These are phyloP conservation scores for Paulownia fortunei DNA, from an alignment of 257 asterid genomes.

Conservation along the genomic window DNA sequence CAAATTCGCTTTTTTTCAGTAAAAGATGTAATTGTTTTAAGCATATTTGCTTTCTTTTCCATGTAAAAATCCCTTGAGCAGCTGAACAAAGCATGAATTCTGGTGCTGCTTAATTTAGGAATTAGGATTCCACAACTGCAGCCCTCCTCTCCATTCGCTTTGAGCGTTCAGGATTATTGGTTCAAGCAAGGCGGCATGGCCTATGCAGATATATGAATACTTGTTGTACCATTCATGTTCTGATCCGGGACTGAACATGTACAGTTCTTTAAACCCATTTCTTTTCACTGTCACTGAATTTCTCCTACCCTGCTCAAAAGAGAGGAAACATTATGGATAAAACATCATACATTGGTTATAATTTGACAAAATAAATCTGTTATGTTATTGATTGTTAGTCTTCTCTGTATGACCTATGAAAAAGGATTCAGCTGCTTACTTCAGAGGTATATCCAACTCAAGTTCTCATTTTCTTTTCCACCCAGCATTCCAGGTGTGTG, in stretches of 20 bases:
- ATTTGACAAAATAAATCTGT: not conserved
- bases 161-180: conserved; percentile 59
- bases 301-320: conserved; percentile 66
- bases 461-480: not conserved
- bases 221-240: conserved; percentile 64
- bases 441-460: not conserved
- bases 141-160: conserved; percentile 73
- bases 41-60: too few relatives aligned
- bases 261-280: conserved; percentile 73
- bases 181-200: conserved; percentile 71
- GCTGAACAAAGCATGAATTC: too few relatives aligned
- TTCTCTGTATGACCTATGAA: too few relatives aligned
- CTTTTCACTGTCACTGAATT: conserved; percentile 65
- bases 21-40: not conserved
- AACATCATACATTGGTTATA: not conserved
- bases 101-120: conserved; percentile 36
- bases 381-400: too few relatives aligned
- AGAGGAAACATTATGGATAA: conserved; percentile 10
- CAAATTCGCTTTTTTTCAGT: not conserved
- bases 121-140: conserved; percentile 71
- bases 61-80: not conserved
- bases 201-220: conserved; percentile 68
- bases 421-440: not conserved
- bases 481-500: not conserved
- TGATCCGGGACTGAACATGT: conserved; percentile 83